These are phyloP conservation scores for Metarhizium guizhouense DNA, from an alignment of 2,329 filamentous ascomycete species.

Conservation along the genomic window DNA sequence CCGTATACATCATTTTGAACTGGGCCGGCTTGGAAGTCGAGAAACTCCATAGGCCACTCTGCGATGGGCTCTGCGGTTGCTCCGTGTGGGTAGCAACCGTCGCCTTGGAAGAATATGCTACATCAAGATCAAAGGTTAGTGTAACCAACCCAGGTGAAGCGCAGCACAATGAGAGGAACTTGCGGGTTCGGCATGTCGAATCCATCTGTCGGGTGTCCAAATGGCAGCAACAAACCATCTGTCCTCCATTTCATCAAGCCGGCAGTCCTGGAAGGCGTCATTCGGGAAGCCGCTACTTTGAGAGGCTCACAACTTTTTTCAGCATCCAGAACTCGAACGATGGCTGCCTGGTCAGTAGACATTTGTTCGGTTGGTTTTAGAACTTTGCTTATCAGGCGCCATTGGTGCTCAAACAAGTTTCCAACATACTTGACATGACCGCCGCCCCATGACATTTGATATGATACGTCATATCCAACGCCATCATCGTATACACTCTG, in stretches of 20 bases:
- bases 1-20: slow-evolving; percentile 18
- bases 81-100: neutral
- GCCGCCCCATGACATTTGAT: neutral
- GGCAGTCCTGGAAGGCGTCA: slow-evolving; percentile 11
- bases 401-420: neutral
- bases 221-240: slow-evolving; percentile 16
- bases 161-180: slow-evolving; percentile 3
- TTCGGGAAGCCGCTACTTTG: slow-evolving; percentile 2
- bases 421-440: neutral
- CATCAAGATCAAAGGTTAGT: neutral
- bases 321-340: neutral
- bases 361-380: neutral
- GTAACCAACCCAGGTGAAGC: neutral
- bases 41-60: slow-evolving; percentile 19
- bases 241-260: slow-evolving; percentile 12
- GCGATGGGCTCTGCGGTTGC: slow-evolving; percentile 14
- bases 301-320: slow-evolving; percentile 5
- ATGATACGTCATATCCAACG: no score
- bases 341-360: neutral
- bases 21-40: slow-evolving; percentile 10
- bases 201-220: slow-evolving; percentile 10
- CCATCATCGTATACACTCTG: no score
- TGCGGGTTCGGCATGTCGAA: slow-evolving; percentile 14
- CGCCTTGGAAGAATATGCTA: slow-evolving; percentile 6
- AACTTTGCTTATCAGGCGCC: neutral